phyloP scores from a whole-genome alignment of 768 basidiomycete genomes.

The Termitomyces sp. region DNA sequence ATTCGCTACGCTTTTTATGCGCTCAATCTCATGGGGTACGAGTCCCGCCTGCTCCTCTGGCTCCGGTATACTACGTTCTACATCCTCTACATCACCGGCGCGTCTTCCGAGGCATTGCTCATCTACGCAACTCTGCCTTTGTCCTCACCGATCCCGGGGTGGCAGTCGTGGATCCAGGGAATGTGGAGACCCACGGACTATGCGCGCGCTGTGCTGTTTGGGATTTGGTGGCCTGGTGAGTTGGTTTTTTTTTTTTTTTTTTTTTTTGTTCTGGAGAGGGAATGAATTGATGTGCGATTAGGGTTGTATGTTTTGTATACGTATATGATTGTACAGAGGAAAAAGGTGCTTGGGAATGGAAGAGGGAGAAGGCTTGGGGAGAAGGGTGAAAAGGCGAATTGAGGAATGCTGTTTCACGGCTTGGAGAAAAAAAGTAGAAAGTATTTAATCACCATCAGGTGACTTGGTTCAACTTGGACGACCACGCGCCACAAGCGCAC shows the following conservation, averaged over 20 bases:
- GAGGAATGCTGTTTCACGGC: too few relatives aligned
- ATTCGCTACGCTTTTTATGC: slow-evolving; percentile 91
- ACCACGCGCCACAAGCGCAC: too few relatives aligned
- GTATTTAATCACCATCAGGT: background rate
- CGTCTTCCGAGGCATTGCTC: slow-evolving; percentile 84
- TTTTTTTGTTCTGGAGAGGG: background rate
- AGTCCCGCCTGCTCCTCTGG: slow-evolving; percentile 50
- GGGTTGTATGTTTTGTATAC: slow-evolving; percentile 48
- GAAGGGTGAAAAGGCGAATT: slow-evolving; percentile 4
- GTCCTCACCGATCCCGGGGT: slow-evolving; percentile 35
- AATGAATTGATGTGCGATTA: slow-evolving; percentile 11
- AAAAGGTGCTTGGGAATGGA: slow-evolving; percentile 32
- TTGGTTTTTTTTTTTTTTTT: background rate
- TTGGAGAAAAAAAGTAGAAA: too few relatives aligned
- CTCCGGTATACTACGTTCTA: slow-evolving; percentile 93
- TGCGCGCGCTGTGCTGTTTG: slow-evolving; percentile 53
- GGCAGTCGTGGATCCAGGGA: slow-evolving; percentile 32
- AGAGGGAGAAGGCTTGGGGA: background rate
- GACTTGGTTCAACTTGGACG: background rate
- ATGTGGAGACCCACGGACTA: slow-evolving; percentile 56
- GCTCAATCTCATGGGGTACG: slow-evolving; percentile 49
- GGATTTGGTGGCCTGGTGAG: slow-evolving; percentile 86
- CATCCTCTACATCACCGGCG: slow-evolving; percentile 89
- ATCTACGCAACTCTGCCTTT: slow-evolving; percentile 70
- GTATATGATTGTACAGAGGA: slow-evolving; percentile 48